Conservation (phyloP, 306 rosid genomes). For the Inga laurina region DNA sequence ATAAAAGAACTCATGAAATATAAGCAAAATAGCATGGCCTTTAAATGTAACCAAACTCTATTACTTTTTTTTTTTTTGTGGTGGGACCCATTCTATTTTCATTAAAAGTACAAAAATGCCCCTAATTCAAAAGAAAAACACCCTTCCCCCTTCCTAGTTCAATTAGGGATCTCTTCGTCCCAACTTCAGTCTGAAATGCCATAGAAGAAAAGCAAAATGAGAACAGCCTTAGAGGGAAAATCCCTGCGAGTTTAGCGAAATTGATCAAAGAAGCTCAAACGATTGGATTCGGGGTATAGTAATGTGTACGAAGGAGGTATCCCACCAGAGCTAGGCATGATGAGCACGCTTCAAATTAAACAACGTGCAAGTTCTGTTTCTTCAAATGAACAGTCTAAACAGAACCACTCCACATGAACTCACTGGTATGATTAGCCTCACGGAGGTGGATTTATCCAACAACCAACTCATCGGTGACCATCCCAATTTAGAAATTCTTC, state of each 20-base stretch:
- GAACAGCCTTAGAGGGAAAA: conserved; percentile 46
- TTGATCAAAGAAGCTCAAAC: conserved; percentile 46
- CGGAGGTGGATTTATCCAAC: conserved; percentile 61
- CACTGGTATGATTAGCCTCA: conserved; percentile 58
- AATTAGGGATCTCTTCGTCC: no score
- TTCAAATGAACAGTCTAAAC: conserved; percentile 65
- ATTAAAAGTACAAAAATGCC: no score
- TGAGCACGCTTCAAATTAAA: conserved; percentile 51
- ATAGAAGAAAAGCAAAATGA: conserved; percentile 22
- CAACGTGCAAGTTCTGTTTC: conserved; percentile 47
- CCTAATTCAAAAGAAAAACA: no score
- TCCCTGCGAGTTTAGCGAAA: background rate
- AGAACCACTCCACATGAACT: conserved; percentile 67
- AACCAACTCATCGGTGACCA: conserved; percentile 68
- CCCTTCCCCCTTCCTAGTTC: no score
- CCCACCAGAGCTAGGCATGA: conserved; percentile 64
- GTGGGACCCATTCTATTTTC: no score
- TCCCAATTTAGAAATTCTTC: conserved; percentile 60
- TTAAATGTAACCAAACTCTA: no score
- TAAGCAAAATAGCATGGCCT: no score
- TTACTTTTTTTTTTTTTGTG: no score
- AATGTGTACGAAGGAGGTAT: conserved; percentile 69
- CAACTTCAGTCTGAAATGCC: no score
- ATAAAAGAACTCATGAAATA: no score
- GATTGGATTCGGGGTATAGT: conserved; percentile 53